Evolutionary conservation across 2,329 filamentous ascomycete species (phyloP).

Genomic region (Lecanicillium sp.): DNA sequence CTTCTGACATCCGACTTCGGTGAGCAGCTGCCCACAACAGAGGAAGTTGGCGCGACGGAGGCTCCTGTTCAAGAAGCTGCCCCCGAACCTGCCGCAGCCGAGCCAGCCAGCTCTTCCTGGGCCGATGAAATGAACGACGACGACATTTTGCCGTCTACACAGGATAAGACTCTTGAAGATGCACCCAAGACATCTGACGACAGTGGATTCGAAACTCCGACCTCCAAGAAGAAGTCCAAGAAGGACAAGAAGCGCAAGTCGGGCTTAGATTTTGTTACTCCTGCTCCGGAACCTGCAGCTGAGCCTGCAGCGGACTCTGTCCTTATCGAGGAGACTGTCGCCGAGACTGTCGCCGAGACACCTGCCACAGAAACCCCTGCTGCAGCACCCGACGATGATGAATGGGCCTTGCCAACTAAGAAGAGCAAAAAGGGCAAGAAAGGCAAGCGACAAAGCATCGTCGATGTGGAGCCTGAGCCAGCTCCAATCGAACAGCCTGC

Average conservation of each 20-base stretch:
- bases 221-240: conserved; percentile 29
- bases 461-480: not conserved
- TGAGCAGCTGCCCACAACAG: conserved; percentile 9
- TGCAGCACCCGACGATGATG: conserved; percentile 18
- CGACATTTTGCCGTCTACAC: not conserved
- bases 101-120: conserved; percentile 10
- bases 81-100: not conserved
- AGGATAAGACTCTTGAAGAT: not conserved
- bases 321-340: not conserved
- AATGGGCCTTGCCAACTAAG: conserved; percentile 30
- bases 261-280: conserved; percentile 8
- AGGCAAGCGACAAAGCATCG: conserved; percentile 18
- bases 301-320: not conserved
- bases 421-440: conserved; percentile 40
- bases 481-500: not conserved
- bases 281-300: conserved; percentile 8
- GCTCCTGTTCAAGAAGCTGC: not conserved
- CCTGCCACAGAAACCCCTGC: conserved; percentile 1
- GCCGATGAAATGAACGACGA: conserved; percentile 17
- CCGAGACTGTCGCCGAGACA: not conserved
- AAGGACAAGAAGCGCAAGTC: conserved; percentile 29
- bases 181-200: conserved; percentile 2
- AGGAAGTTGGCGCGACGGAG: not conserved
- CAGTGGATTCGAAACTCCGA: conserved; percentile 1
- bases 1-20: not conserved